Base-by-base conservation (phyloP, 192 early-diverging fungal genomes). In the Borealophlyctis nickersoniae region DNA sequence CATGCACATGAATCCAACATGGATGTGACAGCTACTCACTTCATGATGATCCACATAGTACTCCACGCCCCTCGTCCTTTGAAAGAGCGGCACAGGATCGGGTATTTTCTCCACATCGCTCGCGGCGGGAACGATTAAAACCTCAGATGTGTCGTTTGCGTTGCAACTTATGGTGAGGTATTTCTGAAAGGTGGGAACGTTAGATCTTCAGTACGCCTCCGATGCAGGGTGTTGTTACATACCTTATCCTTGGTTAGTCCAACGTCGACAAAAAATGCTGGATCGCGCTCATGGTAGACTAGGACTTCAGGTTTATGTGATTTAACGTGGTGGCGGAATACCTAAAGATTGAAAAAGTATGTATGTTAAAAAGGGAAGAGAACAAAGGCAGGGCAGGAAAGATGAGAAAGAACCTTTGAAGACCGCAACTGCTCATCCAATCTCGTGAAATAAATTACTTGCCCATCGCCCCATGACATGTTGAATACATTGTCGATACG, bases 11-110 rank as follows among this genome's bases (percentile, higher is more conserved):
- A n/a, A n/a, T n/a, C 1, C 22, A 58, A 2, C 23, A 0, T 1
- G 9, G 22, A 32, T 14, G 30, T 0, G 14, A 29, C 2, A 34
- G 14, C n/a, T 56, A 29, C 52, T 30, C 49, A 64, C 62, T 31
- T 49, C 53, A 30, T 67, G 56, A 45, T 67, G 66, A 52, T 67
- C 66, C 2, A 67, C 66, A 35, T 32, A 60, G 51, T 60, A 60
- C 16, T 59, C 28, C n/a, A 28, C 50, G 26, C 39, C 49, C 1
- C 22, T 14, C 2, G 58, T 2, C 27, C 57, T 13, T 13, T 13
- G 49, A 24, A 67, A 23, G 7, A 67, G 56, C 9, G 53, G 16
- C 14, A 11, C 19, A 9, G 52, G 62, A 32, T 16, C 14, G 1
- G 29, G 23, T 27, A 33, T 7, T 7, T 7, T 22, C 50, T 33